Evolutionary conservation across 1,284 basidiomycete species (phyloP), one percentile per base, ranked within the genome.

Genomic region (Vanrija humicola): DNA sequence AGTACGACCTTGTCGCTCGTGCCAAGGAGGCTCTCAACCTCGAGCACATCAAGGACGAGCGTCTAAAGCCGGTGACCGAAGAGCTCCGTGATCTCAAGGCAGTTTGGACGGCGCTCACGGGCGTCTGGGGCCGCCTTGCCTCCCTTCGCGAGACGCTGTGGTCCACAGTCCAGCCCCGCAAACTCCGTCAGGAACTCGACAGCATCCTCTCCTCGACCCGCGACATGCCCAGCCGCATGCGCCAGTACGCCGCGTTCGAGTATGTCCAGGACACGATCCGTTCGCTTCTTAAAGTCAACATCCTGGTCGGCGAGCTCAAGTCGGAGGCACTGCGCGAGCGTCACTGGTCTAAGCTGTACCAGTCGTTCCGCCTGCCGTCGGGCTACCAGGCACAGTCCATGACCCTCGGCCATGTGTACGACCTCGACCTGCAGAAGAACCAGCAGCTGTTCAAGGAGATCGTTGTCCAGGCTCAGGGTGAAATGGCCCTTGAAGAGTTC

Each of bases 221-320:
- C 77, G 95, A 98, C 50, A 95, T 99, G 94, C 96, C 96, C 0
- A 96, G 90, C 48, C 84, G 94, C 54, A 98, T 98, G 96, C 85
- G 96, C 57, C 96, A 98, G 74, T 99, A 98, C 73, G 90, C 93
- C 9, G 96, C 96, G 0, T 98, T 98, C 70, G 96, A 98, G 79
- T 95, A 91, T 72, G 92, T 98, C 3, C 95, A 98, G 70, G 95
- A 98, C 48, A 82, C 87, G 18, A 81, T 99, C 55, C 84, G 88
- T 47, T 84, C 85, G 6, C 80, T 95, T 38, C 82, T 97, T 65
- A 98, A 97, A 79, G 87, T 89, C 50, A 97, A 98, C 73, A 75
- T 86, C 1, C 80, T 97, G 62, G 82, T 99, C 29, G 85, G 86
- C 19, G 96, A 99, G 75, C 82, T 99, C 66, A 97, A 96, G 77